Percentiles rank a stretch among this genome's conserved stretches.
These are phyloP conservation scores for Geotrichum aggregatum DNA, from an alignment of 1,139 yeast genomes.

Conservation along the genomic window DNA sequence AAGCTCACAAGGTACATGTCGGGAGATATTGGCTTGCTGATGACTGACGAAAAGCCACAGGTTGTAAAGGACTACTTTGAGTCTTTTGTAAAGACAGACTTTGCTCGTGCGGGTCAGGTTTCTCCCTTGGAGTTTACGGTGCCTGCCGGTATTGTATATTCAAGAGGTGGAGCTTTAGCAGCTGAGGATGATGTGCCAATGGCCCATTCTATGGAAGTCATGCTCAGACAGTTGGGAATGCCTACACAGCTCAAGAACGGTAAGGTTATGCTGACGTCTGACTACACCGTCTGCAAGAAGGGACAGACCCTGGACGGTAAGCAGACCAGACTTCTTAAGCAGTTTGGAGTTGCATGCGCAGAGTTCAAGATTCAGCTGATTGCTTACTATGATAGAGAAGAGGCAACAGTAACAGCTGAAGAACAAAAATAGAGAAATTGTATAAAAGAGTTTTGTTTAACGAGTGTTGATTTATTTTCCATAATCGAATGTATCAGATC, in stretches of 20 bases:
- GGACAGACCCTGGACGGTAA: conserved; percentile 84
- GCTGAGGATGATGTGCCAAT: conserved; percentile 91
- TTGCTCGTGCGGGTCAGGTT: conserved; percentile 80
- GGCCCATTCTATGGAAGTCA: conserved; percentile 92
- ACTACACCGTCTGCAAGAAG: conserved; percentile 71
- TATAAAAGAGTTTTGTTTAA: conserved; percentile 1
- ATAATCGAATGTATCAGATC: background rate
- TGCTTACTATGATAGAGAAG: conserved; percentile 56
- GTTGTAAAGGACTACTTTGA: conserved; percentile 82
- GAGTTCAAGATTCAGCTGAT: conserved; percentile 77
- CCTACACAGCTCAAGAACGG: conserved; percentile 91
- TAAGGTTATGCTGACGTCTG: conserved; percentile 70
- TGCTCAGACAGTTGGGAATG: conserved; percentile 81
- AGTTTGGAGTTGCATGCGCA: conserved; percentile 91
- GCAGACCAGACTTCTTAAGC: conserved; percentile 87
- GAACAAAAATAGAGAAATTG: conserved; percentile 12
- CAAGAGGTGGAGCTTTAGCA: conserved; percentile 92
- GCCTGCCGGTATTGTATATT: conserved; percentile 86
- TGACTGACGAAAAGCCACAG: conserved; percentile 80
- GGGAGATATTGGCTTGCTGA: conserved; percentile 82
- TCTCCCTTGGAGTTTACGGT: conserved; percentile 79
- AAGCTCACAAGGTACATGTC: conserved; percentile 54
- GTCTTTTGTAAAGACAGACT: conserved; percentile 74
- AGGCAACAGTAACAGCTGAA: conserved; percentile 23
- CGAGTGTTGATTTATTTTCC: too few relatives aligned